Percentiles rank a stretch among this genome's conserved stretches.
Conservation (phyloP, 2,329 filamentous ascomycete species). For the Pseudogymnoascus pannorum region DNA sequence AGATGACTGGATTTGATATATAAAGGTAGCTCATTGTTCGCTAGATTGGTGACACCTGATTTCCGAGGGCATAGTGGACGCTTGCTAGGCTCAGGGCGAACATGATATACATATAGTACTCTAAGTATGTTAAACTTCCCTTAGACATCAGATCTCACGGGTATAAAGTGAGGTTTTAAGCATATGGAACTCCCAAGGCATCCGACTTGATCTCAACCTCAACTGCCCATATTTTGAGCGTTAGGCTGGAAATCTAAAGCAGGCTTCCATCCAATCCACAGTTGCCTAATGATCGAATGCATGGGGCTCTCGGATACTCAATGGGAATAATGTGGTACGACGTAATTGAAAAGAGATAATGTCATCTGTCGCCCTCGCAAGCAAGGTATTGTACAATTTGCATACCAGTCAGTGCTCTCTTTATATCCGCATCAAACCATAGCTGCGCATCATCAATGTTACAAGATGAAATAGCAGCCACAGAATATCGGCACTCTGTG, state of each 20-base stretch:
- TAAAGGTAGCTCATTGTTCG: neutral
- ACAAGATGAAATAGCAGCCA: neutral
- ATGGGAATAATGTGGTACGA: neutral
- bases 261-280: neutral
- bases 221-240: neutral
- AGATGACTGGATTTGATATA: constrained; percentile 9
- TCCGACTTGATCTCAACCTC: neutral
- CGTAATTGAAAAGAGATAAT: neutral
- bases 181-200: neutral
- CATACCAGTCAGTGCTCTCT: constrained; percentile 6
- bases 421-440: neutral
- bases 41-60: neutral
- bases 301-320: neutral
- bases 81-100: neutral
- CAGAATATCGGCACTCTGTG: neutral
- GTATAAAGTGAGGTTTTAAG: neutral
- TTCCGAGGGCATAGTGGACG: neutral
- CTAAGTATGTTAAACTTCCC: neutral
- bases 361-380: neutral
- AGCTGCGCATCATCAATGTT: neutral
- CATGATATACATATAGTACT: neutral
- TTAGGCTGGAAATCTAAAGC: neutral
- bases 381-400: neutral
- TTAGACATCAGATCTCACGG: neutral
- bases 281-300: neutral